Percentiles rank a stretch among this genome's conserved stretches.
These are phyloP conservation scores for Mitragyna speciosa DNA, from an alignment of 257 asterid species.

Conservation along the genomic window DNA sequence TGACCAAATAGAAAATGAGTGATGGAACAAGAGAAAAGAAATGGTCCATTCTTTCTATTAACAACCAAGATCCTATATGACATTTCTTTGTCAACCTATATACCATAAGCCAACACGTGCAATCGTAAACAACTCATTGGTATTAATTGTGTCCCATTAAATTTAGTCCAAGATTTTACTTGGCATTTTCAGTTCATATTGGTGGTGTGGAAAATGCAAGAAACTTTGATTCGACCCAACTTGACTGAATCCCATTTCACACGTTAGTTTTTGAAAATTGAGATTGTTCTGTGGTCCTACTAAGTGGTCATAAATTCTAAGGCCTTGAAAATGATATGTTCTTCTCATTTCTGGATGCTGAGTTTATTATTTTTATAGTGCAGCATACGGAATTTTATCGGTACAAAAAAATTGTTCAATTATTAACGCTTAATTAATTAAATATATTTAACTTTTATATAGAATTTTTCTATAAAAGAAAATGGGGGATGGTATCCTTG, in stretches of 20 bases:
- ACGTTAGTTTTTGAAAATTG: background rate
- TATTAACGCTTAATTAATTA: too few species aligned
- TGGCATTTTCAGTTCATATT: background rate
- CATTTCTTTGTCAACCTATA: slow-evolving; percentile 8
- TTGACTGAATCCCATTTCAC: background rate
- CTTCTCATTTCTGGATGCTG: background rate
- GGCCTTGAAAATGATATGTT: background rate
- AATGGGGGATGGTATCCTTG: background rate
- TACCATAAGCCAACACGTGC: slow-evolving; percentile 21
- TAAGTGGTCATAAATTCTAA: background rate
- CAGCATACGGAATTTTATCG: too few species aligned
- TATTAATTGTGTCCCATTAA: background rate
- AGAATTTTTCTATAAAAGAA: background rate
- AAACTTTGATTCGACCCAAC: background rate
- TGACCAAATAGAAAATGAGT: background rate
- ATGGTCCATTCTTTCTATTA: background rate
- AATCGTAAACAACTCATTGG: background rate
- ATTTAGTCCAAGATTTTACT: background rate
- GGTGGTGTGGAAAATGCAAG: background rate
- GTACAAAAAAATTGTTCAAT: too few species aligned
- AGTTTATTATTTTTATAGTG: too few species aligned
- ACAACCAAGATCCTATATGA: slow-evolving; percentile 8
- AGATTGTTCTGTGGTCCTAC: slow-evolving; percentile 7
- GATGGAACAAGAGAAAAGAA: background rate
- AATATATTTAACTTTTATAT: too few species aligned